A percentile compares a stretch with the other conserved stretches of the same genome.
Conservation (phyloP, 2,329 filamentous ascomycete species). For the Trichophyton rubrum region DNA sequence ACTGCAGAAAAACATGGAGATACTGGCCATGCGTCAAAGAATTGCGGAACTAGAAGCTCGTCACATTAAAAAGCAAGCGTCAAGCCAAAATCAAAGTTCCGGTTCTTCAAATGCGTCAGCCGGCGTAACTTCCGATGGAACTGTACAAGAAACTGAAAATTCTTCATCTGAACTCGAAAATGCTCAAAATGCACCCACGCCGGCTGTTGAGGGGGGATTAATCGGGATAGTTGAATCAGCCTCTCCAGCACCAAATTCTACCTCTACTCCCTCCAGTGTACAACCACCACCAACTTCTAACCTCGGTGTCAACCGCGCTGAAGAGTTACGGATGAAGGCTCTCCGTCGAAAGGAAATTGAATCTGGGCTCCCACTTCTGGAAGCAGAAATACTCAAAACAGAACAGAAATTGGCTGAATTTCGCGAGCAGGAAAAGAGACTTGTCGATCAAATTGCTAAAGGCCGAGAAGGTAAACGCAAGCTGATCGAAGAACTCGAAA, state of each 20-base stretch:
- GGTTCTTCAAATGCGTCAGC: conserved; percentile 15
- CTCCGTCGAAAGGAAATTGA: conserved; percentile 39
- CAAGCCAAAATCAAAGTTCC: conserved; percentile 27
- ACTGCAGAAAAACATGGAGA: conserved; percentile 37
- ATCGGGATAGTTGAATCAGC: neutral
- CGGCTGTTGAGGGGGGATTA: neutral
- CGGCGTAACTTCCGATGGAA: neutral
- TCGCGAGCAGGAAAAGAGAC: conserved; percentile 26
- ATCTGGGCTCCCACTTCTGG: conserved; percentile 34
- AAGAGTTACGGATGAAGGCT: conserved; percentile 27
- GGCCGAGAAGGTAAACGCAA: conserved; percentile 31
- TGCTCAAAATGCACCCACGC: neutral
- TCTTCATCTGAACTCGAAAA: neutral
- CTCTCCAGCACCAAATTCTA: neutral
- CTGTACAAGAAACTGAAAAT: neutral
- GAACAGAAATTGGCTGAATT: conserved; percentile 23
- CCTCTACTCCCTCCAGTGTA: too few species aligned
- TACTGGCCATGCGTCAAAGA: conserved; percentile 35
- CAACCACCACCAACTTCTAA: conserved; percentile 10
- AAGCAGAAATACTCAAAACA: conserved; percentile 33
- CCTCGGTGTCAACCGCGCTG: conserved; percentile 18
- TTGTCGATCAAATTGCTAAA: conserved; percentile 36
- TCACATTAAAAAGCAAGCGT: conserved; percentile 30
- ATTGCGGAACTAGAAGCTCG: conserved; percentile 39
- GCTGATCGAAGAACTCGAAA: conserved; percentile 38